A percentile compares a stretch with the other conserved stretches of the same genome.
Evolutionary conservation across 495 filamentous ascomycete genomes (phyloP).

Genomic region (Umbilicaria muhlenbergii): DNA sequence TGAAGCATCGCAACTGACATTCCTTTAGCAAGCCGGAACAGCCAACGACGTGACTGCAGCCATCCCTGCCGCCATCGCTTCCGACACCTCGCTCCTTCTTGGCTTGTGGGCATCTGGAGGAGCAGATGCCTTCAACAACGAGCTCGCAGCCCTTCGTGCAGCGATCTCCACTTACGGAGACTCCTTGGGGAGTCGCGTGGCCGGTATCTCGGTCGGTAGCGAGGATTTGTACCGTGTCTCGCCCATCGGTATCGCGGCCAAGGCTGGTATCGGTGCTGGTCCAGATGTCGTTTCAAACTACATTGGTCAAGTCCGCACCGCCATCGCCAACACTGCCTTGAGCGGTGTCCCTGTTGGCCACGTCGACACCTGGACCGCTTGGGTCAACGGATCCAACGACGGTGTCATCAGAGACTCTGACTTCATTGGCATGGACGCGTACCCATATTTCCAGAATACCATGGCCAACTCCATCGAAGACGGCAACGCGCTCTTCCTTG

Average conservation of each 20-base stretch:
- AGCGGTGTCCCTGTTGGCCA: conserved; percentile 51
- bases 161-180: conserved; percentile 49
- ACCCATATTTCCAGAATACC: conserved; percentile 44
- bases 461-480: conserved; percentile 47
- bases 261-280: conserved; percentile 39
- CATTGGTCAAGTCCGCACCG: conserved; percentile 45
- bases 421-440: conserved; percentile 56
- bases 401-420: conserved; percentile 55
- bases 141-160: conserved; percentile 48
- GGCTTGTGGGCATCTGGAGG: conserved; percentile 66
- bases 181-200: conserved; percentile 45
- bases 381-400: conserved; percentile 57
- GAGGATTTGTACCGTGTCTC: conserved; percentile 83
- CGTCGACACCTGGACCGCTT: conserved; percentile 86
- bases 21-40: conserved; percentile 33
- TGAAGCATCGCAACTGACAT: conserved; percentile 4
- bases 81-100: conserved; percentile 56
- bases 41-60: conserved; percentile 44
- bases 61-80: conserved; percentile 66
- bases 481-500: conserved; percentile 45
- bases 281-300: conserved; percentile 44
- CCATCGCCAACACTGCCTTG: conserved; percentile 42
- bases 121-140: conserved; percentile 43
- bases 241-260: conserved; percentile 31
- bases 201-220: conserved; percentile 78